Evolutionary conservation across 306 rosid species (phyloP), one percentile per base, ranked within the genome.

Genomic region (Glycine tomentella): DNA sequence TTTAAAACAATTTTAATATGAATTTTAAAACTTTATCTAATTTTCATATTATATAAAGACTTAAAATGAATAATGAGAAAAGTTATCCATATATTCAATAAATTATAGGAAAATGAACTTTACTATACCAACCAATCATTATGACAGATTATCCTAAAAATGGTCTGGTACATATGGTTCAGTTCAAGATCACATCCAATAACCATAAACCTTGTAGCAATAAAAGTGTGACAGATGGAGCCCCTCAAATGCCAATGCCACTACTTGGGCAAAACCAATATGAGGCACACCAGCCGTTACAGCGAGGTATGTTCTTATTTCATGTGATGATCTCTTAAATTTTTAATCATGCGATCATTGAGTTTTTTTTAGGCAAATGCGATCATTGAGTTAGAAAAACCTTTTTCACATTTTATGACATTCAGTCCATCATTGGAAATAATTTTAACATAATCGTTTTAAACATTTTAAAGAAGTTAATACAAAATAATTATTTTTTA

Each of bases 141-240:
- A 10, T 68, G 38, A 42, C 2, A 9, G 36, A 68, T 44, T 68
- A 46, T 69, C 74, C 74, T 69, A 6, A 4, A 61, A 31, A 20
- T 61, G n/a, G 9, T 61, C 9, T 69, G 74, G 74, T 69, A 46
- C 57, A 20, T 25, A 64, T 64, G 69, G 69, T 36, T 36, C 0
- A 64, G 69, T 34, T 36, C 5, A 64, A 64, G 20, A 36, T 64
- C 20, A 64, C 69, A 64, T 36, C 69, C 48, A 64, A 64, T 64
- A 17, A 48, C 57, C 46, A 69, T 45, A 45, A 69, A 69, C 0
- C 38, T 17, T 46, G 31, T 25, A 25, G 31, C 1, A 65, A 38
- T 66, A 15, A 66, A 64, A 36, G 25, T 36, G 69, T 40, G 51
- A 66, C 74, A 69, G 42, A 50, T 69, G 74, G 57, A 69, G 56